A percentile compares a stretch with the other conserved stretches of the same genome.
phyloP scores from a whole-genome alignment of 768 basidiomycete species.

The Galerina marginata region DNA sequence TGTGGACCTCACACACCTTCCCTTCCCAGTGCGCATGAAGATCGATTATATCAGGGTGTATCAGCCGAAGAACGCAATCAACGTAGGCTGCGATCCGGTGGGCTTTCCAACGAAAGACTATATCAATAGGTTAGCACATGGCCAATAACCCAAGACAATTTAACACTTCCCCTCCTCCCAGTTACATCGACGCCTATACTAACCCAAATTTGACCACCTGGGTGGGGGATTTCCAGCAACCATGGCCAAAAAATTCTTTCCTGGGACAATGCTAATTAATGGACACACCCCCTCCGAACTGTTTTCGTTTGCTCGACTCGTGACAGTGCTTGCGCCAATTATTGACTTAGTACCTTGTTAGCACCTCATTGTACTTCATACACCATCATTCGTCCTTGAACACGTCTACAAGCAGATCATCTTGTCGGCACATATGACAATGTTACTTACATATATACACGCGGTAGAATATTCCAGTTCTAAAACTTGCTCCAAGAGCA shows the following conservation, averaged over 20 bases:
- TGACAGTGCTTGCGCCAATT: no score
- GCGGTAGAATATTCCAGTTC: no score
- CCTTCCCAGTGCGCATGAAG: conserved; percentile 64
- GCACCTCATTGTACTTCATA: background rate
- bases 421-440: no score
- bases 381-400: background rate
- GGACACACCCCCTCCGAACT: no score
- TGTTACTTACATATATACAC: no score
- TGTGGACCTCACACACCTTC: conserved; percentile 70
- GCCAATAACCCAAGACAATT: background rate
- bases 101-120: conserved; percentile 74
- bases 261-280: conserved; percentile 38
- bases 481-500: background rate
- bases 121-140: conserved; percentile 57
- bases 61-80: conserved; percentile 62
- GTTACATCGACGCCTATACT: conserved; percentile 70
- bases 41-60: conserved; percentile 71
- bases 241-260: conserved; percentile 66
- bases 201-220: conserved; percentile 68
- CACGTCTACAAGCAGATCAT: background rate
- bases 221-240: conserved; percentile 54
- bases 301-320: no score
- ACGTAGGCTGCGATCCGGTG: conserved; percentile 75
- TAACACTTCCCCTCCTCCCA: conserved; percentile 19
- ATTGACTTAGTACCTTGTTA: conserved; percentile 9